Base-by-base conservation (phyloP, 2,329 filamentous ascomycete genomes). In the Clonostachys rhizophaga region DNA sequence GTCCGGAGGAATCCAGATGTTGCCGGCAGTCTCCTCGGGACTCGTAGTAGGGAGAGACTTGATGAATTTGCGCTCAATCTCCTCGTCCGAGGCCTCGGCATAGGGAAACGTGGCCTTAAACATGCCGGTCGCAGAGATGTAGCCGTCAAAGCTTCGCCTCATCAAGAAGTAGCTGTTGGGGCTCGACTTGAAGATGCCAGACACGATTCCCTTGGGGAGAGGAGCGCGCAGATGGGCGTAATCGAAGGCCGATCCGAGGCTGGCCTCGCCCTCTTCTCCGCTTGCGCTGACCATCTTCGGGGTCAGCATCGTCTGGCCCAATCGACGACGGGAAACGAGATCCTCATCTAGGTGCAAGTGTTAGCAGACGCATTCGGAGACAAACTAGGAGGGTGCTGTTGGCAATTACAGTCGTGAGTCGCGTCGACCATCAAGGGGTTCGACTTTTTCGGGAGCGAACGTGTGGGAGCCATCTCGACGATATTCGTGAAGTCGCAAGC, bases 111-210 rank as follows among this genome's bases (percentile, higher is more conserved):
- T 87, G 34, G 88, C 89, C 71, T 94, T 94, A 78, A 92, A 95
- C 89, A 95, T 92, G 67, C 89, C 89, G 6, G 89, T 94, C 11
- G 89, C 88, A 54, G 87, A 91, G 49, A 95, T 82, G 65, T 81
- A 94, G 51, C 89, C 89, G 63, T 95, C 89, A 62, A 82, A 82
- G 68, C 89, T 92, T 57, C 89, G 86, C 68, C 89, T 85, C 89
- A 99, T 99, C 57, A 99, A 73, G 67, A 97, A 99, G 70, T 99
- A 99, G 56, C 89, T 94, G 64, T 90, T 90, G 6, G 94, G 92
- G 63, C 84, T 84, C 50, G 84, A 86, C 60, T 89, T 86, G 74
- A 97, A 97, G 59, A 99, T 95, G 61, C 94, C 94, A 6, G 91
- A 96, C 30, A 84, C 82, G 56, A 97, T 85, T 54, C 94, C 91